Percentiles rank a stretch among this genome's conserved stretches.
Evolutionary conservation across 306 rosid genomes (phyloP).

Genomic region (Betula pendula): DNA sequence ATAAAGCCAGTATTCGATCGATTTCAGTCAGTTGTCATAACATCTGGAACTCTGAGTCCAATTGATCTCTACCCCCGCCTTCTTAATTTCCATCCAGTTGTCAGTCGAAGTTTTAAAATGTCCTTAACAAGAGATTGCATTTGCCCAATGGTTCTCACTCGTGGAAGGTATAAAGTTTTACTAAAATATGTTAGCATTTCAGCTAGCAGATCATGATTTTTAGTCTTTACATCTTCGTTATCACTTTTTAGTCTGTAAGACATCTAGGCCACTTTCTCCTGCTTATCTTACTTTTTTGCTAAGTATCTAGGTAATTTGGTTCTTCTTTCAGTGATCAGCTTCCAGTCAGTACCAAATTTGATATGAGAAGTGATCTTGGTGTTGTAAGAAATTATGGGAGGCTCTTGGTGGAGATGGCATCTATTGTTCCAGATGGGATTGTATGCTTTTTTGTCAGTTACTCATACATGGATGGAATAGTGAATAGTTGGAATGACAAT

Average conservation of each 20-base stretch:
- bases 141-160: constrained; percentile 99
- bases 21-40: constrained; percentile 91
- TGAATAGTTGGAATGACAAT: constrained; percentile 92
- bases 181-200: constrained; percentile 11
- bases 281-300: constrained; percentile 5
- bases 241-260: constrained; percentile 9
- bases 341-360: constrained; percentile 94
- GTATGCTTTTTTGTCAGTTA: constrained; percentile 94
- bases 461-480: constrained; percentile 94
- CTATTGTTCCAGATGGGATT: constrained; percentile 92
- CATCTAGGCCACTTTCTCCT: background rate
- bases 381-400: constrained; percentile 94
- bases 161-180: constrained; percentile 72
- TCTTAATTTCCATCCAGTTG: constrained; percentile 90
- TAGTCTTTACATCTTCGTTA: constrained; percentile 15
- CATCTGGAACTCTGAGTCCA: constrained; percentile 96
- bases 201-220: background rate
- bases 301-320: constrained; percentile 21
- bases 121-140: constrained; percentile 97
- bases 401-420: constrained; percentile 93
- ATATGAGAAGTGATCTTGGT: constrained; percentile 97
- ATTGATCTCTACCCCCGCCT: constrained; percentile 92
- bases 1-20: constrained; percentile 93
- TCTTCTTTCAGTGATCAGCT: constrained; percentile 84
- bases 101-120: constrained; percentile 96